phyloP scores from a whole-genome alignment of 2,329 filamentous ascomycete species.

The Neopestalotiopsis sp. region DNA sequence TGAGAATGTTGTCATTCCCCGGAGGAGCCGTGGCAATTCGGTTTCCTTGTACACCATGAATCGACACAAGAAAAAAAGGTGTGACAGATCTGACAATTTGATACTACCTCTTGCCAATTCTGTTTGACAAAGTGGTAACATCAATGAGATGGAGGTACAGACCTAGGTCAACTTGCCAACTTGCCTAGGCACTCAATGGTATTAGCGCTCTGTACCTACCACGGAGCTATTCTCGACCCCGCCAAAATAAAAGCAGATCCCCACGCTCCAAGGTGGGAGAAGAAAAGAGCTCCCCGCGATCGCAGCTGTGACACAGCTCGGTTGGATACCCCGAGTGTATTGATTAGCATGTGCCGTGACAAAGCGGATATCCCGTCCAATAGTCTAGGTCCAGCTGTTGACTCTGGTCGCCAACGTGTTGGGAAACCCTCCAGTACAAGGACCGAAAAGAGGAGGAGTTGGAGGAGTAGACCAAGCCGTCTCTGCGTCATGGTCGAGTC shows the following conservation, averaged over 20 bases:
- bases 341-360: slow-evolving; percentile 15
- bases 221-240: neutral
- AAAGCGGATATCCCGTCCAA: slow-evolving; percentile 9
- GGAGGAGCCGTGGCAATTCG: neutral
- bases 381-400: neutral
- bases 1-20: neutral
- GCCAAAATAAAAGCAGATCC: slow-evolving; percentile 12
- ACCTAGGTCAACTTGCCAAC: neutral
- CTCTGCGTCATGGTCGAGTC: slow-evolving; percentile 1
- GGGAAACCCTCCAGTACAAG: neutral
- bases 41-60: neutral
- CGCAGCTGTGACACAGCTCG: slow-evolving; percentile 17
- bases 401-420: neutral
- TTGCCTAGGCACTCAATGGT: neutral
- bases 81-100: neutral
- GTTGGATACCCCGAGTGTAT: slow-evolving; percentile 2
- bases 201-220: neutral
- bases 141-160: neutral
- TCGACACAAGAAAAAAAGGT: neutral
- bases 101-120: neutral
- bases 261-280: slow-evolving; percentile 15
- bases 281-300: slow-evolving; percentile 19
- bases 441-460: neutral
- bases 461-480: neutral
- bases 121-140: neutral